Evolutionary conservation across 257 asterid genomes (phyloP).

Genomic region (Solanum appendiculatum): DNA sequence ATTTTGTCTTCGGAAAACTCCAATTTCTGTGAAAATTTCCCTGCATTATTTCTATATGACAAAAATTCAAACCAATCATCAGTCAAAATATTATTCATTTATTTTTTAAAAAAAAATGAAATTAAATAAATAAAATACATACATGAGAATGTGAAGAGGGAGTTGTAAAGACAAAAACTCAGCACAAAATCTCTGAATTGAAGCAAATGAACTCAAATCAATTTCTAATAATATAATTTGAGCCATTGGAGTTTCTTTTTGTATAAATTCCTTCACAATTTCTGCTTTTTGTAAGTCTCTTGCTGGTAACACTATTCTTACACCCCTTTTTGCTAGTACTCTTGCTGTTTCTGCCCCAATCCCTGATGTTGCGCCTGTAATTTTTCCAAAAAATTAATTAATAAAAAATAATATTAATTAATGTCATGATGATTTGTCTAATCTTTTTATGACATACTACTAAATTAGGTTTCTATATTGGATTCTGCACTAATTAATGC

Average conservation of each 20-base stretch:
- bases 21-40: conserved; percentile 78
- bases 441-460: neutral
- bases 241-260: conserved; percentile 45
- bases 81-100: neutral
- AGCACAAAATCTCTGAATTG: conserved; percentile 70
- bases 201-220: conserved; percentile 77
- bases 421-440: neutral
- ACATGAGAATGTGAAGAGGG: conserved; percentile 92
- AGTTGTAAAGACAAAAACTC: conserved; percentile 63
- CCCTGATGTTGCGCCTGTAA: conserved; percentile 78
- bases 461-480: neutral
- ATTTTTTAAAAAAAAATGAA: neutral
- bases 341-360: conserved; percentile 91
- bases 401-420: neutral
- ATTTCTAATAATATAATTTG: conserved; percentile 57
- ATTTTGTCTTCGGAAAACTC: conserved; percentile 88
- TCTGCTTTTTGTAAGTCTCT: conserved; percentile 63
- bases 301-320: conserved; percentile 66
- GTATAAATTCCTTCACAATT: conserved; percentile 45
- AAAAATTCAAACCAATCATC: neutral
- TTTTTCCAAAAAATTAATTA: neutral
- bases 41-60: conserved; percentile 89
- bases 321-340: conserved; percentile 76
- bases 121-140: conserved; percentile 1
- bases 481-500: conserved; percentile 1